Conservation (phyloP, 2,329 filamentous ascomycete genomes). For the Thielaviopsis euricoi region DNA sequence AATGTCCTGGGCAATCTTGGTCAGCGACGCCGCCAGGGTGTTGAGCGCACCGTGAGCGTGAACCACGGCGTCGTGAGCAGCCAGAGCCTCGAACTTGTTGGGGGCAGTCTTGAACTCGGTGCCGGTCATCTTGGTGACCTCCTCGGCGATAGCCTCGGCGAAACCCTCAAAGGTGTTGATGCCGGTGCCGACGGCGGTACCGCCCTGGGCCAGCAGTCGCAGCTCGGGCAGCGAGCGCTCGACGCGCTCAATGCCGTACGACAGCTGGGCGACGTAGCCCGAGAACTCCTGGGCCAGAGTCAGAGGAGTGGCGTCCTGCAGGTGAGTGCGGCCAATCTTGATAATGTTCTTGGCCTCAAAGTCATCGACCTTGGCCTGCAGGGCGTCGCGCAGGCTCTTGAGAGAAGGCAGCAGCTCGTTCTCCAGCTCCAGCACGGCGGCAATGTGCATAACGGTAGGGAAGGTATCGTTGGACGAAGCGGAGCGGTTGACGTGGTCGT, state of each 20-base stretch:
- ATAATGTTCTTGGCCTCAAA: conserved; percentile 81
- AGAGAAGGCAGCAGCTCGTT: conserved; percentile 69
- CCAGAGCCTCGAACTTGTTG: conserved; percentile 97
- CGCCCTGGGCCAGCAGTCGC: conserved; percentile 78
- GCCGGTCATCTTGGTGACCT: conserved; percentile 85
- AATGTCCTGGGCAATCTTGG: conserved; percentile 97
- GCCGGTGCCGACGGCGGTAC: conserved; percentile 90
- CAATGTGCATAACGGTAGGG: conserved; percentile 99
- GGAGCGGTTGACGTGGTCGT: conserved; percentile 99
- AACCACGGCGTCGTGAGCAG: conserved; percentile 88
- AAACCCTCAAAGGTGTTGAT: conserved; percentile 97
- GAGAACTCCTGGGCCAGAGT: conserved; percentile 96
- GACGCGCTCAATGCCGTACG: conserved; percentile 76
- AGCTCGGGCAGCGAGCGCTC: conserved; percentile 71
- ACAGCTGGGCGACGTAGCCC: conserved; percentile 88
- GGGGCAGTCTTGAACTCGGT: conserved; percentile 89
- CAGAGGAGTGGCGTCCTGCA: conserved; percentile 92
- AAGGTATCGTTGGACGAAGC: conserved; percentile 98
- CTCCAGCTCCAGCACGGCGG: conserved; percentile 86
- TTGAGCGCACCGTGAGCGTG: conserved; percentile 89
- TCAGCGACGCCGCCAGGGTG: conserved; percentile 77
- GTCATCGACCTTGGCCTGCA: conserved; percentile 76
- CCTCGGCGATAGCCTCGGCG: conserved; percentile 77
- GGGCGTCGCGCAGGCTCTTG: conserved; percentile 61
- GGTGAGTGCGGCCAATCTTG: conserved; percentile 95